Percentiles rank a stretch among this genome's conserved stretches.
These are phyloP conservation scores for Aspergillus neotritici DNA, from an alignment of 2,329 filamentous ascomycete species.

Conservation along the genomic window DNA sequence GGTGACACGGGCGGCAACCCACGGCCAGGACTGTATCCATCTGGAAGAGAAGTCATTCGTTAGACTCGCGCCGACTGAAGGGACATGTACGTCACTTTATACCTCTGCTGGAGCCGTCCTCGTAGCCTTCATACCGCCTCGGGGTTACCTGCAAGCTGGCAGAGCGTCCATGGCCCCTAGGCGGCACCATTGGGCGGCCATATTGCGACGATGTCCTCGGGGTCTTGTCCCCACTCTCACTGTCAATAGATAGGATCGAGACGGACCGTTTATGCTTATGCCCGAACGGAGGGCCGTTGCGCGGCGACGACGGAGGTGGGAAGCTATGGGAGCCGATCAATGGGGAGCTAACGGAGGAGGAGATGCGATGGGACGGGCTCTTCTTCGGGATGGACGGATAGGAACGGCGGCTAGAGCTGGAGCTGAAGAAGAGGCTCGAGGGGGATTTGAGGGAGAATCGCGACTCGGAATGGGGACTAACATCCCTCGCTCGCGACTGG, in stretches of 20 bases:
- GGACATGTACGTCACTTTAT: conserved; percentile 5
- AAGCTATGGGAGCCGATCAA: conserved; percentile 37
- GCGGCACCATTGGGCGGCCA: conserved; percentile 46
- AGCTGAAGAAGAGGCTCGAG: conserved; percentile 32
- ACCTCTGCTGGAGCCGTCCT: conserved; percentile 38
- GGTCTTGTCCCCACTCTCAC: conserved; percentile 36
- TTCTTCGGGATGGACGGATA: conserved; percentile 29
- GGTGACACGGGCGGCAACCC: conserved; percentile 29
- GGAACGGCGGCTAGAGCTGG: conserved; percentile 32
- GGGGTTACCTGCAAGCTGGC: conserved; percentile 73
- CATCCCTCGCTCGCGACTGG: conserved; percentile 32
- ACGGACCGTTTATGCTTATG: conserved; percentile 69
- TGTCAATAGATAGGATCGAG: conserved; percentile 73
- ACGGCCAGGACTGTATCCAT: conserved; percentile 30
- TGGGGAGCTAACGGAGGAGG: conserved; percentile 38
- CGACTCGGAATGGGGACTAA: conserved; percentile 29
- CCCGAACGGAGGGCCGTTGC: conserved; percentile 30
- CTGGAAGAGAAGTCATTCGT: conserved; percentile 14
- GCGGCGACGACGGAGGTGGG: conserved; percentile 33
- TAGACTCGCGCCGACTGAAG: neutral
- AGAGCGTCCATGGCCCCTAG: conserved; percentile 66
- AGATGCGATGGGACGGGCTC: conserved; percentile 33
- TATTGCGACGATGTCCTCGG: conserved; percentile 26
- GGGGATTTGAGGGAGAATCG: conserved; percentile 37
- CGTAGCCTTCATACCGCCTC: conserved; percentile 40